phyloP scores from a whole-genome alignment of 352 stramenopile species.

The Pythium monospermum region DNA sequence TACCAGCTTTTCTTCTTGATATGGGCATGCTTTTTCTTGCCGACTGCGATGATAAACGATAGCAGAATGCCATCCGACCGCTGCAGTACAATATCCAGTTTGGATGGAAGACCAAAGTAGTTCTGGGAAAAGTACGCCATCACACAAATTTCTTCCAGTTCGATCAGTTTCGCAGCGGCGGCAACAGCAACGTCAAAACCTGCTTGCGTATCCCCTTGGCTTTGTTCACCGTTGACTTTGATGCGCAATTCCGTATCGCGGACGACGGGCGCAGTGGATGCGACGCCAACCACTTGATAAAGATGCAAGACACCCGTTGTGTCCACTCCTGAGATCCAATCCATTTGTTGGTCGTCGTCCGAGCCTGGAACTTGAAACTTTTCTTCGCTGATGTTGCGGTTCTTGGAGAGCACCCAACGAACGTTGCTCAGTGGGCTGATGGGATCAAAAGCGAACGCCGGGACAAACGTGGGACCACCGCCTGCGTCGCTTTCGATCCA shows the following conservation, averaged over 20 bases:
- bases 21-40: conserved; percentile 23
- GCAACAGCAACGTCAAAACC: background rate
- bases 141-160: conserved; percentile 56
- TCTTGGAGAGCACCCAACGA: conserved; percentile 77
- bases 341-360: conserved; percentile 37
- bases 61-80: conserved; percentile 70
- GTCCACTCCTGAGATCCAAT: conserved; percentile 78
- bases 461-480: conserved; percentile 20
- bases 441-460: conserved; percentile 48
- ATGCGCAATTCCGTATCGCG: conserved; percentile 62
- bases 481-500: conserved; percentile 44
- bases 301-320: conserved; percentile 54
- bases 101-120: conserved; percentile 61
- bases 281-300: conserved; percentile 51
- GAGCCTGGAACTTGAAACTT: conserved; percentile 49
- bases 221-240: conserved; percentile 66
- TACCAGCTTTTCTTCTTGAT: conserved; percentile 83
- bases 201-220: conserved; percentile 1
- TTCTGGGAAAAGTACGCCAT: conserved; percentile 82
- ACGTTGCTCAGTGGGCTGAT: conserved; percentile 54
- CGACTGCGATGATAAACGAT: conserved; percentile 61
- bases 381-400: conserved; percentile 76
- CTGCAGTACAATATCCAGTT: conserved; percentile 72
- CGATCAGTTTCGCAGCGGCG: conserved; percentile 10
- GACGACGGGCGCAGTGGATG: conserved; percentile 23